Base-by-base conservation (phyloP, 768 basidiomycete species). In the Russula lepida region DNA sequence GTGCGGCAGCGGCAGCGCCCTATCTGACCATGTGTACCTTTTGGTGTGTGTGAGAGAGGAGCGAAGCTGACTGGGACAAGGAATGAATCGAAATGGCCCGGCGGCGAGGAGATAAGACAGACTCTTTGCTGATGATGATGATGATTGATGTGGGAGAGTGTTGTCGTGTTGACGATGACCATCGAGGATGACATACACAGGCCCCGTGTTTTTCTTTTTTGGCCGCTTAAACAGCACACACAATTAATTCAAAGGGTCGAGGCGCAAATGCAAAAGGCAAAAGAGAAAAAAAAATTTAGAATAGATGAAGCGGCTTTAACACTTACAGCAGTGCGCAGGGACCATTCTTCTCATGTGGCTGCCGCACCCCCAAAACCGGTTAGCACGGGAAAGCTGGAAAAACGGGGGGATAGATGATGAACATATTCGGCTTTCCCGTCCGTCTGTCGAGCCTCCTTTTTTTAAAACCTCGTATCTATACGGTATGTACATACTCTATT, bases 281-380 rank as follows among this genome's bases (percentile, higher is more conserved):
- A 52, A 13, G 19, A 21, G 44, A 17, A 27, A 7, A 28, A 9
- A 27, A 21, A 41, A 19, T 15, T 13, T 47, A 47, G 46, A 27
- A 21, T 46, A 25, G 6, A 47, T 23, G 23, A 35, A 53, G 39
- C 53, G 28, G 48, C 55, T 37, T 43, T 11, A 37, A 37, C 35
- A 37, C 35, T 37, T 37, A 37, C 35, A 37, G 35, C 35, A 37
- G 35, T 37, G 35, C 35, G 35, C 35, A 37, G 9, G 35, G 35
- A 1, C 35, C n/a, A 43, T n/a, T 13, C 35, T 37, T 58, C 51
- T 56, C 62, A 58, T 63, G 62, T 63, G 62, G 56, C 15, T 58
- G 32, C 21, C 19, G 21, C n/a, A 27, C 43, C 32, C 46, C 62
- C 57, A 54, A 58, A 62, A 58, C n/a, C 28, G 56, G 61, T 41